Percentiles rank a stretch among this genome's conserved stretches.
phyloP scores from a whole-genome alignment of 228 moss, liverwort and hornwort species.

The Sphagnum fallax region DNA sequence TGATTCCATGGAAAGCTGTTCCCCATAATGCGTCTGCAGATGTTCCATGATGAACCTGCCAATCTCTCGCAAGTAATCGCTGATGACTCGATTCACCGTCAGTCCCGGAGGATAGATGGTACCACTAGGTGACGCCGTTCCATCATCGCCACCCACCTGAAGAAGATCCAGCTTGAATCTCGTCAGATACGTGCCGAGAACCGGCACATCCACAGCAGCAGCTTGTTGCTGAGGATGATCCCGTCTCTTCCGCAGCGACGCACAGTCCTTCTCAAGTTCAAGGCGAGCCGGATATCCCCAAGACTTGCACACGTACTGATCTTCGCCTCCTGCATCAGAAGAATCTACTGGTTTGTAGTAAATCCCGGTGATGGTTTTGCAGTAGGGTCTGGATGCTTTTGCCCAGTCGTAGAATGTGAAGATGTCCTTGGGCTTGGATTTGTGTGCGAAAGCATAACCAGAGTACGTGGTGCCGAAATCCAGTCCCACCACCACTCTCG shows the following conservation, averaged over 20 bases:
- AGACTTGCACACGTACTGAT: not conserved
- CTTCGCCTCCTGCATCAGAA: too few species aligned
- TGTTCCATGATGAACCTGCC: conserved; percentile 8
- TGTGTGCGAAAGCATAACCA: conserved; percentile 38
- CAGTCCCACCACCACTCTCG: conserved; percentile 33
- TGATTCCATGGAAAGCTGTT: conserved; percentile 13
- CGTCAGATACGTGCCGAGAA: conserved; percentile 11
- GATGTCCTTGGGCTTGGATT: conserved; percentile 10
- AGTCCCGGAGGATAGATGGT: conserved; percentile 25
- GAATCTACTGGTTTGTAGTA: conserved; percentile 17
- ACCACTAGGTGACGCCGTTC: conserved; percentile 2
- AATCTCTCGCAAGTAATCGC: conserved; percentile 34
- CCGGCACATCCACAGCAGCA: too few species aligned
- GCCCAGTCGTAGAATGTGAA: conserved; percentile 19
- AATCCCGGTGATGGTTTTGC: conserved; percentile 41
- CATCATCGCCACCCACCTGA: conserved; percentile 13
- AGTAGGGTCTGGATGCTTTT: conserved; percentile 6
- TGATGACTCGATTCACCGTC: conserved; percentile 16
- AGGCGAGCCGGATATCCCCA: conserved; percentile 40
- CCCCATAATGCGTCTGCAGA: not conserved
- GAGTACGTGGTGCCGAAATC: conserved; percentile 51
- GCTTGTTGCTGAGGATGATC: too few species aligned
- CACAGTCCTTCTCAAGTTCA: conserved; percentile 13
- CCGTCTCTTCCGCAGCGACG: too few species aligned
- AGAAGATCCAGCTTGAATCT: conserved; percentile 44